Conservation (phyloP, 371 early-diverging fungal species). For the Paramicrosporidium saccamoebae region DNA sequence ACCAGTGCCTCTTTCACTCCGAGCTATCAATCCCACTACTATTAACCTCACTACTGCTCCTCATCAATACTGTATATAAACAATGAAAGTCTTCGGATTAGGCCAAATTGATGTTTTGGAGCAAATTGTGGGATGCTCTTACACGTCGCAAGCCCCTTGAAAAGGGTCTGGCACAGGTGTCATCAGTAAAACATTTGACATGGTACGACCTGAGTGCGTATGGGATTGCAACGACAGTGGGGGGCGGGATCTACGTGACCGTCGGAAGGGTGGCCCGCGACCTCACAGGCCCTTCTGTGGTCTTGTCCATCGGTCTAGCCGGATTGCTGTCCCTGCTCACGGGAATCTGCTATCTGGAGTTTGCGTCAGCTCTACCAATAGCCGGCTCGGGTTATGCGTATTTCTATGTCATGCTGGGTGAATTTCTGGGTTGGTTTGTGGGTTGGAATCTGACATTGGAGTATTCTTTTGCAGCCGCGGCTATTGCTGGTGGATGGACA, state of each 20-base stretch:
- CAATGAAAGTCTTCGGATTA: no score
- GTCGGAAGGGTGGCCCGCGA: constrained; percentile 31
- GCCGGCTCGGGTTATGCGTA: constrained; percentile 52
- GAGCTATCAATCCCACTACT: no score
- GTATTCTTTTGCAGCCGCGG: constrained; percentile 35
- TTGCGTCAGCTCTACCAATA: constrained; percentile 46
- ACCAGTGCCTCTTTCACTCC: no score
- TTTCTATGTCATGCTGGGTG: constrained; percentile 46
- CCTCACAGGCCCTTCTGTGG: constrained; percentile 48
- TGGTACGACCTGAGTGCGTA: constrained; percentile 11
- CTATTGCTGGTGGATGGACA: constrained; percentile 38
- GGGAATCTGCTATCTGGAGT: constrained; percentile 39
- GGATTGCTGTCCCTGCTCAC: constrained; percentile 30
- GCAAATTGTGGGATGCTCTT: no score
- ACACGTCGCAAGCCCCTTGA: no score
- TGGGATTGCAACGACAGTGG: constrained; percentile 17
- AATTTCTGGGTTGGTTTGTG: constrained; percentile 39
- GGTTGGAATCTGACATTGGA: constrained; percentile 58
- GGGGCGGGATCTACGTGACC: constrained; percentile 14
- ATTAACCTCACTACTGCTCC: no score
- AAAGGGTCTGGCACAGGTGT: no score
- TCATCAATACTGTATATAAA: no score
- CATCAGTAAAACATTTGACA: no score
- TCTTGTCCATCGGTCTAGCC: constrained; percentile 30
- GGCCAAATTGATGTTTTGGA: no score